phyloP scores from a whole-genome alignment of 306 rosid species.

The Urtica urens region DNA sequence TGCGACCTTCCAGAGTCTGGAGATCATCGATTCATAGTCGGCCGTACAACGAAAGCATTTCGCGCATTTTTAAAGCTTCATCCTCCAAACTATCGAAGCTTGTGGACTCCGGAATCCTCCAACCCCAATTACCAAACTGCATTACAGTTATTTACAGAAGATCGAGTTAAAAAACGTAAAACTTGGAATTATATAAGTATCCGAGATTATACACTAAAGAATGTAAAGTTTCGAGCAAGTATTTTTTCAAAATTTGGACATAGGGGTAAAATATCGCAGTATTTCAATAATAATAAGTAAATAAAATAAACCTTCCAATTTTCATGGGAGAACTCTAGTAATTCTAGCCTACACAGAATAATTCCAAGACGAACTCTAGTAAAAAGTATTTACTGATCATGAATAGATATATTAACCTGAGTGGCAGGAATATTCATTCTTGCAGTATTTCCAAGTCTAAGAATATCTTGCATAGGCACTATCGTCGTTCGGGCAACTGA shows the following conservation, averaged over 20 bases:
- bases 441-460: constrained; percentile 65
- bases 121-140: constrained; percentile 93
- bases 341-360: neutral
- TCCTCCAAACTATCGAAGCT: constrained; percentile 60
- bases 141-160: neutral
- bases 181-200: too few relatives aligned
- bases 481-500: constrained; percentile 80
- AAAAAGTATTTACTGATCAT: too few relatives aligned
- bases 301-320: too few relatives aligned
- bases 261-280: too few relatives aligned
- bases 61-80: constrained; percentile 54
- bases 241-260: too few relatives aligned
- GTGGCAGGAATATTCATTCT: constrained; percentile 98
- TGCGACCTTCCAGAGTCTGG: neutral
- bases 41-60: constrained; percentile 53
- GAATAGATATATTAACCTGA: constrained; percentile 69
- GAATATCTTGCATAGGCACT: constrained; percentile 86
- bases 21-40: constrained; percentile 37
- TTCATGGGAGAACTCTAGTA: too few relatives aligned
- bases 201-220: too few relatives aligned
- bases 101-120: constrained; percentile 58
- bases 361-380: neutral
- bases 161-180: too few relatives aligned
- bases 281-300: too few relatives aligned
- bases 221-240: too few relatives aligned